phyloP scores from a whole-genome alignment of 805 yeast genomes.

The Cyberlindnera xylosilytica region DNA sequence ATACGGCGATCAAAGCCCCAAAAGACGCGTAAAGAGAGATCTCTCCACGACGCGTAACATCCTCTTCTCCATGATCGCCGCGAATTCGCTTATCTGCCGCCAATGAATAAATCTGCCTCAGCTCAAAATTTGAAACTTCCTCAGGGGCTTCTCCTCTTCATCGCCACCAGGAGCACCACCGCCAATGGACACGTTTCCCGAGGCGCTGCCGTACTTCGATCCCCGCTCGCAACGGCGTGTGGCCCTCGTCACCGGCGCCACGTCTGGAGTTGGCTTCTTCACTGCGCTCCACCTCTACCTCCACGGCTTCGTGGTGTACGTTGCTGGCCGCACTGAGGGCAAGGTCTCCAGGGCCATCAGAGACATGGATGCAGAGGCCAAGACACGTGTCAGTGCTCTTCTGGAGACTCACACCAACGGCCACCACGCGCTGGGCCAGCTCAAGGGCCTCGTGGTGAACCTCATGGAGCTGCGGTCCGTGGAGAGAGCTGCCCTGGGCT shows the following conservation, averaged over 20 bases:
- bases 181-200: slow-evolving; percentile 33
- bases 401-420: slow-evolving; percentile 11
- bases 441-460: slow-evolving; percentile 54
- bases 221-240: slow-evolving; percentile 55
- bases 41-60: no score
- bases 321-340: slow-evolving; percentile 64
- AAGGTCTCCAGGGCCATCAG: slow-evolving; percentile 56
- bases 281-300: slow-evolving; percentile 71
- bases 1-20: no score
- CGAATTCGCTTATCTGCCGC: no score
- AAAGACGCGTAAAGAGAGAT: no score
- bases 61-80: no score
- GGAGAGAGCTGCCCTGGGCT: slow-evolving; percentile 44
- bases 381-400: slow-evolving; percentile 14
- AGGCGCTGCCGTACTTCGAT: slow-evolving; percentile 56
- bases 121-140: no score
- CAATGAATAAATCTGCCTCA: no score
- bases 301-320: slow-evolving; percentile 74
- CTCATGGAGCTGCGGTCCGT: slow-evolving; percentile 42
- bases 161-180: no score
- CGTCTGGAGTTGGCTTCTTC: slow-evolving; percentile 76
- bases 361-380: slow-evolving; percentile 55
- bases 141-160: no score
- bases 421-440: slow-evolving; percentile 42
- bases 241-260: slow-evolving; percentile 79